These are phyloP conservation scores for Beauveria bassiana DNA, from an alignment of 2,329 filamentous ascomycete genomes.

Conservation along the genomic window DNA sequence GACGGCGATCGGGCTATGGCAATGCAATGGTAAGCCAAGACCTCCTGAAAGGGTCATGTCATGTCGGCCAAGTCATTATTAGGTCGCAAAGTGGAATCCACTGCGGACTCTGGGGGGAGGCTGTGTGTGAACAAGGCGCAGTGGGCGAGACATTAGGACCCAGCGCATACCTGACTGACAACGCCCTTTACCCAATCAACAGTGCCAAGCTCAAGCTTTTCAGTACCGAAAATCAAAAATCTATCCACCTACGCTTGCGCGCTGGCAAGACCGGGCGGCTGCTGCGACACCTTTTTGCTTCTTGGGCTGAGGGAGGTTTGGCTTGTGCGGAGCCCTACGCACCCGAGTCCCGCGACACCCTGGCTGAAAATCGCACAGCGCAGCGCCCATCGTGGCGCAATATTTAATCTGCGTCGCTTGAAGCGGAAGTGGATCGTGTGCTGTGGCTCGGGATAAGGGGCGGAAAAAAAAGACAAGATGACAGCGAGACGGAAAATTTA, in stretches of 20 bases:
- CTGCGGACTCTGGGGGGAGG: background rate
- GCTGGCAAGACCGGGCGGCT: background rate
- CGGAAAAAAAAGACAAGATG: background rate
- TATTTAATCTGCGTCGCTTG: background rate
- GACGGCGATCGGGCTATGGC: background rate
- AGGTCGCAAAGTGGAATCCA: background rate
- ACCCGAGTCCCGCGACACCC: background rate
- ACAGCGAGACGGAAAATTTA: background rate
- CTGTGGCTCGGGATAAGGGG: constrained; percentile 2
- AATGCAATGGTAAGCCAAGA: background rate
- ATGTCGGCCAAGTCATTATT: background rate
- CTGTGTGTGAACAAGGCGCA: constrained; percentile 7
- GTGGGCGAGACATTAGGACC: background rate
- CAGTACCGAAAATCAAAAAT: background rate
- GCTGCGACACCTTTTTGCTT: background rate
- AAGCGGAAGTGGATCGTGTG: constrained; percentile 12
- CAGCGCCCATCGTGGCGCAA: background rate
- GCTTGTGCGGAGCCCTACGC: background rate
- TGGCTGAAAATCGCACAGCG: background rate
- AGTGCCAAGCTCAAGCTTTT: background rate
- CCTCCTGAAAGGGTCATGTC: background rate
- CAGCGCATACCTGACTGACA: background rate
- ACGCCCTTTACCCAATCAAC: background rate
- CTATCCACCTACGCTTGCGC: background rate
- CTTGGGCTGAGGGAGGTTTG: background rate